Percentiles rank a stretch among this genome's conserved stretches.
phyloP scores from a whole-genome alignment of 352 stramenopile genomes.

The Phytophthora syringae region DNA sequence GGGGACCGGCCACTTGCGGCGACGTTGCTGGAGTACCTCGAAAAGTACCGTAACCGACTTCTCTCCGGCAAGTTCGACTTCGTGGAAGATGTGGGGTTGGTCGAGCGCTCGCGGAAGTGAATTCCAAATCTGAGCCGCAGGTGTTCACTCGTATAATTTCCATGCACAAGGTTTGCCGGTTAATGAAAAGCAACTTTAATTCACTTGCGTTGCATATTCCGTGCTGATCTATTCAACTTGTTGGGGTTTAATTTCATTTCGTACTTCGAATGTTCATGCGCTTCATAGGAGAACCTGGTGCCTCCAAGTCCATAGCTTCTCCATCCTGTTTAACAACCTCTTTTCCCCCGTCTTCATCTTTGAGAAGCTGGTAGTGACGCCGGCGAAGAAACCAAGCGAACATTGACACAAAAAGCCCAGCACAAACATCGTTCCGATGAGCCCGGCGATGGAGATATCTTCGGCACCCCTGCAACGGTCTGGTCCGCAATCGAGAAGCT shows the following conservation, averaged over 20 bases:
- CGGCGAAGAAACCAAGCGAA: slow-evolving; percentile 70
- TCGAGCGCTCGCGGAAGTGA: slow-evolving; percentile 78
- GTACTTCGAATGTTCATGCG: slow-evolving; percentile 74
- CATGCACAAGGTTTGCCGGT: background rate
- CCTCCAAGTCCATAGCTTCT: slow-evolving; percentile 13
- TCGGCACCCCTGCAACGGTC: slow-evolving; percentile 62
- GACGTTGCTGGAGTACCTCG: slow-evolving; percentile 74
- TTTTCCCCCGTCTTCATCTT: slow-evolving; percentile 19
- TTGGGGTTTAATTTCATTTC: slow-evolving; percentile 30
- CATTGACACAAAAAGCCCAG: slow-evolving; percentile 60
- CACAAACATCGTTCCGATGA: slow-evolving; percentile 69
- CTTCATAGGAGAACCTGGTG: slow-evolving; percentile 51
- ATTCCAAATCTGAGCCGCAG: background rate
- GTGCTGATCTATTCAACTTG: slow-evolving; percentile 1
- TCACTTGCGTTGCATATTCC: too few relatives aligned
- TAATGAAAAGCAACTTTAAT: background rate
- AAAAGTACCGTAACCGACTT: slow-evolving; percentile 83
- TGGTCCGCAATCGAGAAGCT: slow-evolving; percentile 76
- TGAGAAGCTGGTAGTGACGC: slow-evolving; percentile 56
- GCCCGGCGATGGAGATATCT: slow-evolving; percentile 69
- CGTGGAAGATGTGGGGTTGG: slow-evolving; percentile 81
- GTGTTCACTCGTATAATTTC: background rate
- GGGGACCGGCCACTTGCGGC: slow-evolving; percentile 47
- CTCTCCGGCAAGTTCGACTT: slow-evolving; percentile 85
- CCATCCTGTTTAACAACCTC: slow-evolving; percentile 6